Conservation (phyloP, 2,329 filamentous ascomycete species). For the Pseudogymnoascus sp. region DNA sequence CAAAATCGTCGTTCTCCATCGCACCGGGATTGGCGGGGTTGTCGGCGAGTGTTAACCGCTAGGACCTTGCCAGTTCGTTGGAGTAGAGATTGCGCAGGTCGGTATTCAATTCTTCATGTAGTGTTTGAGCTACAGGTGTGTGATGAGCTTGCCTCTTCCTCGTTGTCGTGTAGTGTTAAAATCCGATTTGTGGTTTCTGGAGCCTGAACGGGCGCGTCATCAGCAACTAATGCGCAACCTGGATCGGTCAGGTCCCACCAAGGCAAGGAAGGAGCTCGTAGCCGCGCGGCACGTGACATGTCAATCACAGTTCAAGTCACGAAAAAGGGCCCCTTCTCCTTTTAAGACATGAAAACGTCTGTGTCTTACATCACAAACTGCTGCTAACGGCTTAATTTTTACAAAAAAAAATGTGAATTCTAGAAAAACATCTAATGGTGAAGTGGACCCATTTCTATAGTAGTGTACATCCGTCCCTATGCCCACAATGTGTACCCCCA, state of each 20-base stretch:
- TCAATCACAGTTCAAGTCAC: not conserved
- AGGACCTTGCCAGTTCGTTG: not conserved
- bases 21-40: conserved; percentile 9
- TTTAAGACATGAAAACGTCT: not conserved
- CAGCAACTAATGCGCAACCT: not conserved
- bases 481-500: not conserved
- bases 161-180: not conserved
- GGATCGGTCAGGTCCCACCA: not conserved
- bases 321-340: not conserved
- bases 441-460: conserved; percentile 4
- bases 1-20: conserved; percentile 58
- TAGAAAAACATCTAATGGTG: not conserved
- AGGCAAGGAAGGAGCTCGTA: not conserved
- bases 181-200: not conserved
- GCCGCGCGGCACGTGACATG: not conserved
- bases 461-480: conserved; percentile 1
- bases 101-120: not conserved
- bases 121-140: not conserved
- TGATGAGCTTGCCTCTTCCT: not conserved
- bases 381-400: not conserved
- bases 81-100: not conserved
- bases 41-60: not conserved
- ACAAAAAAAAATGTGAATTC: not conserved
- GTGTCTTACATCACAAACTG: not conserved
- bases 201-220: not conserved